phyloP scores from a whole-genome alignment of 441 rosid genomes.

The Adansonia gregorii region DNA sequence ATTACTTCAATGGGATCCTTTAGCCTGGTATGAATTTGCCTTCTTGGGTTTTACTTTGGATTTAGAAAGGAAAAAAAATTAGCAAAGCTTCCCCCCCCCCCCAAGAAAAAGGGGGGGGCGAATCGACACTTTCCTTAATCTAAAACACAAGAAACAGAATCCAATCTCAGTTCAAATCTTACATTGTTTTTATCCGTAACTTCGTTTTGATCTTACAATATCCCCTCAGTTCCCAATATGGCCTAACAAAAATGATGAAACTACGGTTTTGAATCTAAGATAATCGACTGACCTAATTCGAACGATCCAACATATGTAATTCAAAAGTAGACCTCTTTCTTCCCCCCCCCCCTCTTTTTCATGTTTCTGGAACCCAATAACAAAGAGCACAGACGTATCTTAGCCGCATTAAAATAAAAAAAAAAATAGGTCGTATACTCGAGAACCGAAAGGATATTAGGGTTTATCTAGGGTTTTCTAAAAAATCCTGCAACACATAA shows the following conservation, averaged over 20 bases:
- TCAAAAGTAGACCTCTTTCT: neutral
- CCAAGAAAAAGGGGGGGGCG: neutral
- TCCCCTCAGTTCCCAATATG: neutral
- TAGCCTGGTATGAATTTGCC: neutral
- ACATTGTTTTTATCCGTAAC: neutral
- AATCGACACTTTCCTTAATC: neutral
- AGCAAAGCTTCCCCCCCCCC: neutral
- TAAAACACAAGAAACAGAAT: neutral
- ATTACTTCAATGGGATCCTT: neutral
- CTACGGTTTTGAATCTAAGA: constrained; percentile 17
- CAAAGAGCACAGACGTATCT: neutral
- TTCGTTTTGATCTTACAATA: neutral
- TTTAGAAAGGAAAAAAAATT: neutral
- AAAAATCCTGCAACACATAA: neutral
- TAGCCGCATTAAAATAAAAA: neutral
- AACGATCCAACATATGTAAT: neutral
- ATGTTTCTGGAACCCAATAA: neutral
- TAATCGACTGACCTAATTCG: neutral
- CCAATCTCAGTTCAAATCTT: neutral
- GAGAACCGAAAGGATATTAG: neutral
- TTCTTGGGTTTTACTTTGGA: neutral
- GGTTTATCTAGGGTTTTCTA: constrained; percentile 48
- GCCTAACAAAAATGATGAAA: neutral
- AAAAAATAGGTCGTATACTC: neutral
- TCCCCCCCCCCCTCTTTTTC: too few species aligned